Base-by-base conservation (phyloP, 1,139 yeast species). In the Kodamaea plutei region DNA sequence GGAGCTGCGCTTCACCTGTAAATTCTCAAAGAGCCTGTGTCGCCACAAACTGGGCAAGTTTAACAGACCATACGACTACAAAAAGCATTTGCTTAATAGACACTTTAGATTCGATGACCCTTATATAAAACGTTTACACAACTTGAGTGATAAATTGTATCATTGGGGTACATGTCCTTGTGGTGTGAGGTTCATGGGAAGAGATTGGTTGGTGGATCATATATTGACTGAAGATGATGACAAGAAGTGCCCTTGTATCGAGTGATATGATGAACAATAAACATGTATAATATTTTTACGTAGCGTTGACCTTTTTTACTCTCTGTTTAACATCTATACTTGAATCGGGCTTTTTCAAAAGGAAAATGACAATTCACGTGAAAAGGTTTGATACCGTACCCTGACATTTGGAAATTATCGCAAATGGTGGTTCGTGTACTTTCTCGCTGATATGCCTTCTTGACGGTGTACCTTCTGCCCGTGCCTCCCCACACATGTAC, bases 51-150 rank as follows among this genome's bases (percentile, higher is more conserved):
- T 79, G 28, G 81, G 54, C 24, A 47, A 43, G 31, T 79, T 79
- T 56, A 79, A 79, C 55, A 62, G 87, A 26, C 84, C 82, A 3
- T 79, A 79, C 47, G 87, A 79, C 50, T 78, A 64, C 56, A 79
- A 79, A 47, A 79, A 79, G 45, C 87, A 79, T 48, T 55, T 79
- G 38, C 57, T 79, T 25, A 81, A 79, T 48, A 64, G 73, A 30
- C 87, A 79, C 44, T 79, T 79, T 48, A 56, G 53, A 29, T 79
- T 77, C 48, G 75, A 70, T 37, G 68, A 73, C 37, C 64, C 67
- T 6, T 57, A 61, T 21, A 71, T 71, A 7, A 69, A 70, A 28
- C 61, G 64, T 26, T 55, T 67, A 38, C 74, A 74, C 38, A 77
- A 74, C 38, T 54, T 79, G 34, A 65, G 64, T 33, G 78, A 74